These are phyloP conservation scores for Coccinonectria pachysandricola DNA, from an alignment of 2,329 filamentous ascomycete genomes.

Conservation along the genomic window DNA sequence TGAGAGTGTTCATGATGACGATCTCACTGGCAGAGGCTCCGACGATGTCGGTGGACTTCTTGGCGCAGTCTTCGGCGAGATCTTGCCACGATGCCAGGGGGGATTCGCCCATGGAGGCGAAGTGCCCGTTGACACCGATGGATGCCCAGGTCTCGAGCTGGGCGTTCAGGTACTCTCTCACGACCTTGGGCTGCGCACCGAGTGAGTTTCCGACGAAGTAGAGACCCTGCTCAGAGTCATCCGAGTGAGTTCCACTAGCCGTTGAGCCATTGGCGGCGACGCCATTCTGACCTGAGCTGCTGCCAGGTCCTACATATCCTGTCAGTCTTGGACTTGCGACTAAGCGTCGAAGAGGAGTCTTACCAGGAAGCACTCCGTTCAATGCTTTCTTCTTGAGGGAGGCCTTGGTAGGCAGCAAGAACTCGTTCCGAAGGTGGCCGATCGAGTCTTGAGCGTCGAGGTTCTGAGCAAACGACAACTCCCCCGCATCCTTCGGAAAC, in stretches of 20 bases:
- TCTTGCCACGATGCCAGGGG: slow-evolving; percentile 65
- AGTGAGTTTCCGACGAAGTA: slow-evolving; percentile 90
- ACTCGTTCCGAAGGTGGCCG: slow-evolving; percentile 54
- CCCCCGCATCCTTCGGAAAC: slow-evolving; percentile 39
- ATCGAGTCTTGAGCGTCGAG: slow-evolving; percentile 55
- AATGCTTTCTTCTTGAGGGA: slow-evolving; percentile 58
- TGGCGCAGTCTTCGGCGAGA: slow-evolving; percentile 64
- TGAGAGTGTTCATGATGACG: slow-evolving; percentile 81
- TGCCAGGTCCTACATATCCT: too few species aligned
- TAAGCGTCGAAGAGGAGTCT: slow-evolving; percentile 3
- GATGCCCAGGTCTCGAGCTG: slow-evolving; percentile 78
- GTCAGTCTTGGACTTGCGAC: too few species aligned
- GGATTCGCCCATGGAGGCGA: slow-evolving; percentile 56
- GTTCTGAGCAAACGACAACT: slow-evolving; percentile 35
- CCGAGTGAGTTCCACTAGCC: slow-evolving; percentile 11
- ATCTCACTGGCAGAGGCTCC: slow-evolving; percentile 65
- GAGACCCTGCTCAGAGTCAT: slow-evolving; percentile 36
- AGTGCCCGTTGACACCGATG: slow-evolving; percentile 79
- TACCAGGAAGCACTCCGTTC: slow-evolving; percentile 32
- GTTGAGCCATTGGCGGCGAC: slow-evolving; percentile 9
- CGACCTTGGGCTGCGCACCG: slow-evolving; percentile 67
- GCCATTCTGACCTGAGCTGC: too few species aligned
- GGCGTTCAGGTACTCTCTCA: slow-evolving; percentile 53
- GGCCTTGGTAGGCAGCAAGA: slow-evolving; percentile 64
- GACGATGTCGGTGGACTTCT: slow-evolving; percentile 61